phyloP scores from a whole-genome alignment of 768 basidiomycete species.

The Termitomyces sp. region DNA sequence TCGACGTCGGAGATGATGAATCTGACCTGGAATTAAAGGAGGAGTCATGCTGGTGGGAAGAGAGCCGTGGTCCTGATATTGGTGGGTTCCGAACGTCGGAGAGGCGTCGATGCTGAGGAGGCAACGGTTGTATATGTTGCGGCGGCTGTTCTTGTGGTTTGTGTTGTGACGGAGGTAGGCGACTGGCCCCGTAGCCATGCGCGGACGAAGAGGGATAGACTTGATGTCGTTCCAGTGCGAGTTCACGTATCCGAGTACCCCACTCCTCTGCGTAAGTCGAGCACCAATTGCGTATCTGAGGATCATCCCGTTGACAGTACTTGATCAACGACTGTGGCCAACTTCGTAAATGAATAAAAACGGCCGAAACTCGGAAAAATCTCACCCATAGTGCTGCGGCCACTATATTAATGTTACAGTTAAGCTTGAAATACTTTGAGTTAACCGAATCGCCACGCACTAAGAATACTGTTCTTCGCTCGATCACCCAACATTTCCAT shows the following conservation, averaged over 20 bases:
- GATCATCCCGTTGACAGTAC: constrained; percentile 56
- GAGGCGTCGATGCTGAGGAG: constrained; percentile 23
- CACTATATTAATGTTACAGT: constrained; percentile 35
- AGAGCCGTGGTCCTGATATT: constrained; percentile 20
- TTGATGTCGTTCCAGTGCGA: constrained; percentile 35
- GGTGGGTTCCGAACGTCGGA: constrained; percentile 28
- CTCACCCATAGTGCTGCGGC: constrained; percentile 61
- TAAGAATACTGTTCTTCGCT: constrained; percentile 43
- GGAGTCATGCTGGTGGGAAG: constrained; percentile 28
- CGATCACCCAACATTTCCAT: constrained; percentile 45
- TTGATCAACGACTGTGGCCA: constrained; percentile 56
- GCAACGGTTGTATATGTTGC: constrained; percentile 15
- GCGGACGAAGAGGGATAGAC: constrained; percentile 23
- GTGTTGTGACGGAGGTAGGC: constrained; percentile 5
- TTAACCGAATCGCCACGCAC: constrained; percentile 24
- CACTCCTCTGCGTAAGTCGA: constrained; percentile 62
- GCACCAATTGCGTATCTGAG: constrained; percentile 53
- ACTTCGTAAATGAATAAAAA: constrained; percentile 4
- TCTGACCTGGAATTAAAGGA: constrained; percentile 20
- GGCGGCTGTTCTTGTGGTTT: constrained; percentile 18
- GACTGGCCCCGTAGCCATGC: constrained; percentile 20
- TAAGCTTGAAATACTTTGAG: background rate
- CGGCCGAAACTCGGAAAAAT: constrained; percentile 5
- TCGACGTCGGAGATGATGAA: constrained; percentile 25
- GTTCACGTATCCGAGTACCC: constrained; percentile 57